Evolutionary conservation across 208 protist genomes (phyloP), one percentile per base, ranked within the genome.

Genomic region (Acanthamoeba royreba): DNA sequence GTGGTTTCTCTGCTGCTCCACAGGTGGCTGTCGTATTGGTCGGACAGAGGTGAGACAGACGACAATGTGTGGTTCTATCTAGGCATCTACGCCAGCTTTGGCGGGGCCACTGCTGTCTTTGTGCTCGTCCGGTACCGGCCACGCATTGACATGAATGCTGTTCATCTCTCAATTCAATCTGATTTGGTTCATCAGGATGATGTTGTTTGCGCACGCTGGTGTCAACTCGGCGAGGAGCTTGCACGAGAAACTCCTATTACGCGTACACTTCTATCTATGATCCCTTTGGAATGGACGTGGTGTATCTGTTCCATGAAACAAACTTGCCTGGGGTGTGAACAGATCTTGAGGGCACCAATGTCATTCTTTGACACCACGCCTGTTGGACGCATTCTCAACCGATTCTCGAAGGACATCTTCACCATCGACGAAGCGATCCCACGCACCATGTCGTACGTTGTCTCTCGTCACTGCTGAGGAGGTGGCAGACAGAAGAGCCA

Each of bases 341-440:
- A 79, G 25, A 69, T 97, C 0, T 25, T 98, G 5, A 94, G 92
- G 28, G 96, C 96, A 46, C 97, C 97, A 42, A 96, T 97, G 95
- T 94, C 92, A 19, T 98, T 97, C 94, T 98, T 98, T 94, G 97
- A 98, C 72, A 97, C 94, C 0, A 98, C 97, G 25, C 97, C 97
- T 25, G 92, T 96, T 0, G 96, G 97, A n/a, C 95, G 96, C 61
- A 95, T 98, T 46, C 79, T 97, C 7, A 98, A 97, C 94, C 95
- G 97, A 63, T 97, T 97, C 53, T 74, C 61, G 2, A 95, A 95
- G 52, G 97, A 97, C 81, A 92, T 94, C 1, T 61, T 94, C 93
- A 22, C 91, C 1, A 74, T 94, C 35, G 42, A 63, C 52, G 93
- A 93, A 42, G 69, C 0, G 85, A 77, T 86, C 47, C 88, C 61